These are phyloP conservation scores for Chalara sp. DNA, from an alignment of 2,329 filamentous ascomycete genomes.

Conservation along the genomic window DNA sequence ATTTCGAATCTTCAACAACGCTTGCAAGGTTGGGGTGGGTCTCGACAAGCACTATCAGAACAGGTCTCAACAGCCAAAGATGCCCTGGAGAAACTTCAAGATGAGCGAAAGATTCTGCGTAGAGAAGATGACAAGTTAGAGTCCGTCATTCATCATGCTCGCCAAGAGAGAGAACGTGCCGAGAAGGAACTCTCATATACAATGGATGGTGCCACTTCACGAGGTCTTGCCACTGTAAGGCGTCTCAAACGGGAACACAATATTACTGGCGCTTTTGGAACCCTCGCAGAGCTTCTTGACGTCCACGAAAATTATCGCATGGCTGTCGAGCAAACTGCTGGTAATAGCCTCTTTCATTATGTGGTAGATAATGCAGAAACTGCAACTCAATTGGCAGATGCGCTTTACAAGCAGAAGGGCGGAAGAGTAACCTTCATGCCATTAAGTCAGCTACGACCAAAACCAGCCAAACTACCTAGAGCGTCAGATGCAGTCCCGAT, in stretches of 20 bases:
- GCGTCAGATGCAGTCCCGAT: slow-evolving; percentile 84
- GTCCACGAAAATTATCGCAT: slow-evolving; percentile 80
- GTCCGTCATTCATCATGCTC: slow-evolving; percentile 67
- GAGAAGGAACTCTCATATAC: slow-evolving; percentile 73
- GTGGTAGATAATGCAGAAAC: slow-evolving; percentile 90
- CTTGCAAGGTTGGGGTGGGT: slow-evolving; percentile 73
- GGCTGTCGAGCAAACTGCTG: slow-evolving; percentile 88
- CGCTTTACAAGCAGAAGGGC: slow-evolving; percentile 69
- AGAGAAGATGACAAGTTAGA: slow-evolving; percentile 85
- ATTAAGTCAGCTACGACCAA: slow-evolving; percentile 70
- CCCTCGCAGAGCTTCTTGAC: slow-evolving; percentile 84
- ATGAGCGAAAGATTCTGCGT: slow-evolving; percentile 81
- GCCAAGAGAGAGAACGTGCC: slow-evolving; percentile 69
- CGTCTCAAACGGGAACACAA: slow-evolving; percentile 73
- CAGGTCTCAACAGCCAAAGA: slow-evolving; percentile 74
- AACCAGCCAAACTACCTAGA: slow-evolving; percentile 69
- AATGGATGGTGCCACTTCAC: slow-evolving; percentile 84
- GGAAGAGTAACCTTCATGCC: slow-evolving; percentile 95
- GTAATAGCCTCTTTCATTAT: slow-evolving; percentile 89
- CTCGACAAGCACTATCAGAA: slow-evolving; percentile 65
- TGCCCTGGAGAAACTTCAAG: slow-evolving; percentile 68
- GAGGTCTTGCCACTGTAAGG: slow-evolving; percentile 80
- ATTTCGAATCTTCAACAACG: slow-evolving; percentile 63
- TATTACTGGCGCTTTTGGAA: slow-evolving; percentile 84
- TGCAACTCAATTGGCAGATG: slow-evolving; percentile 72